Evolutionary conservation across 345 rosid genomes (phyloP).

Genomic region (Corchorus capsularis): DNA sequence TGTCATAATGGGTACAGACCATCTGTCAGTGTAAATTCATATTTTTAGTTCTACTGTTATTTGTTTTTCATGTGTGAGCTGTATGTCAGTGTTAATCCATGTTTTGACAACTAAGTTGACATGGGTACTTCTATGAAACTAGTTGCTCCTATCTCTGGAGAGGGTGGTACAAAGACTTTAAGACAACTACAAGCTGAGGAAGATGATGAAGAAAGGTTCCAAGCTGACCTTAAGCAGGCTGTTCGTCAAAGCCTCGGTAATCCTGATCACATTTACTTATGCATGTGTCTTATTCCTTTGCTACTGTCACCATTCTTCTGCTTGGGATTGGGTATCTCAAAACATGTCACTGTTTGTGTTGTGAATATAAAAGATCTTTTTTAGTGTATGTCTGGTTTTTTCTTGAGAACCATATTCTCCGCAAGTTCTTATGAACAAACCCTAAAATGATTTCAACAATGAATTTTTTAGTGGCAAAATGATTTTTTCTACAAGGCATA

Average conservation of each 20-base stretch:
- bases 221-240: constrained; percentile 84
- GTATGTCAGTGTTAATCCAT: neutral
- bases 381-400: neutral
- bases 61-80: neutral
- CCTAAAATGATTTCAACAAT: constrained; percentile 5
- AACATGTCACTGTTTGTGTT: neutral
- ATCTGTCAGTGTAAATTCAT: neutral
- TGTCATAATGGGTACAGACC: neutral
- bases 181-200: constrained; percentile 81
- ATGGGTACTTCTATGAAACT: constrained; percentile 22
- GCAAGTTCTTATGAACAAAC: neutral
- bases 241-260: constrained; percentile 93
- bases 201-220: constrained; percentile 92
- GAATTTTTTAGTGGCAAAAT: neutral
- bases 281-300: neutral
- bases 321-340: constrained; percentile 6
- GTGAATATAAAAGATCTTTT: constrained; percentile 3
- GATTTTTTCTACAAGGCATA: constrained; percentile 10
- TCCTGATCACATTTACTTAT: constrained; percentile 13
- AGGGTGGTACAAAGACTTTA: constrained; percentile 59
- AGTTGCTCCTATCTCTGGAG: constrained; percentile 40
- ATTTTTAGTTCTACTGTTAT: neutral
- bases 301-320: constrained; percentile 5
- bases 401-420: neutral
- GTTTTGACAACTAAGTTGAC: constrained; percentile 5